Evolutionary conservation across 2,329 filamentous ascomycete species (phyloP).

Genomic region (Dactylella cylindrospora): DNA sequence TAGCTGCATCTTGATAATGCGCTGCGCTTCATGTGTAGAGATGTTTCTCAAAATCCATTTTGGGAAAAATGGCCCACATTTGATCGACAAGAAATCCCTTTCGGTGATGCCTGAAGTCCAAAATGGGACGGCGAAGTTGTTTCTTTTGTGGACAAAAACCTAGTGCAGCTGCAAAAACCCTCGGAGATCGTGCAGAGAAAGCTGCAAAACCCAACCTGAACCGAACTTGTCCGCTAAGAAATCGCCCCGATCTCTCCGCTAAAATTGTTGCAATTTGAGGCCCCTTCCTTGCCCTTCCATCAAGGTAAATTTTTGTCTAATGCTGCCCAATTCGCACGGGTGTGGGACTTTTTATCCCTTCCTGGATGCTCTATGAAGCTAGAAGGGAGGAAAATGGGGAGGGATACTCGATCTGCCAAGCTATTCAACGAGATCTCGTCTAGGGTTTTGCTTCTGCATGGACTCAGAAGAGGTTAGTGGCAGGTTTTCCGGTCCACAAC

Average conservation of each 20-base stretch:
- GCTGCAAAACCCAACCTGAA: no score
- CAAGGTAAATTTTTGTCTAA: constrained; percentile 33
- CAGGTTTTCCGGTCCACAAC: not conserved
- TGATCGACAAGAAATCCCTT: constrained; percentile 9
- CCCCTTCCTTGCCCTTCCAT: constrained; percentile 22
- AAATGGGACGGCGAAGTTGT: constrained; percentile 11
- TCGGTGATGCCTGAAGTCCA: constrained; percentile 5
- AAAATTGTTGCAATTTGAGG: constrained; percentile 15
- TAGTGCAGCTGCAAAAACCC: no score
- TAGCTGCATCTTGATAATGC: no score
- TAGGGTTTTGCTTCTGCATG: constrained; percentile 9
- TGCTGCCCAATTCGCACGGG: constrained; percentile 27
- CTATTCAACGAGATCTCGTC: constrained; percentile 34
- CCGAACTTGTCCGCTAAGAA: constrained; percentile 27
- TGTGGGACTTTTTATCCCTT: no score
- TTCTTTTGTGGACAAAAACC: no score
- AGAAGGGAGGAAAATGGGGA: constrained; percentile 15
- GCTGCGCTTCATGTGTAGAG: no score
- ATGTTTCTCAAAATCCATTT: constrained; percentile 41
- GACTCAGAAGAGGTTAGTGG: constrained; percentile 5
- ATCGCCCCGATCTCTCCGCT: constrained; percentile 29
- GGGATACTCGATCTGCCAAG: constrained; percentile 31
- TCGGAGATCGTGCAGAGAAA: no score
- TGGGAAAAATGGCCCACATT: constrained; percentile 8
- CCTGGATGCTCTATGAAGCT: no score